Conservation (phyloP, 495 filamentous ascomycete genomes). For the Talaromyces proteolyticus region DNA sequence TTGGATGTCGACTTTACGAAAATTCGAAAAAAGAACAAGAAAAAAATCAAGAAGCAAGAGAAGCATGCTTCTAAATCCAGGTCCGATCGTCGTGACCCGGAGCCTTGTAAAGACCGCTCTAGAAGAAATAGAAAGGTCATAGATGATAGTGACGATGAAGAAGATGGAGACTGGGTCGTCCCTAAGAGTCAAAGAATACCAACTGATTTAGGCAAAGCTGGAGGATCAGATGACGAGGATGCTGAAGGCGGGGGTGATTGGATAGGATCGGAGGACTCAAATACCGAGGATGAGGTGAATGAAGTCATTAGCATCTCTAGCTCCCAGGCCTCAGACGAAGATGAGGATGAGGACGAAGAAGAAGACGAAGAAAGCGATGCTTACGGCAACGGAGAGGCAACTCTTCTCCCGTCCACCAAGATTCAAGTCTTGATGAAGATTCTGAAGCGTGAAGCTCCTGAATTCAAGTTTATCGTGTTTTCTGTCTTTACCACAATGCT, state of each 20-base stretch:
- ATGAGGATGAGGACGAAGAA: slow-evolving; percentile 30
- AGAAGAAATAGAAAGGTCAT: slow-evolving; percentile 48
- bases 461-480: slow-evolving; percentile 96
- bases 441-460: slow-evolving; percentile 66
- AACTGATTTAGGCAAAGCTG: slow-evolving; percentile 64
- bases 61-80: slow-evolving; percentile 16
- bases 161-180: slow-evolving; percentile 71
- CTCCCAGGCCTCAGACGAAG: slow-evolving; percentile 25
- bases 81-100: slow-evolving; percentile 12
- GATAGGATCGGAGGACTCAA: slow-evolving; percentile 59
- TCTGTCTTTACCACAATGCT: slow-evolving; percentile 98
- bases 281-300: slow-evolving; percentile 43
- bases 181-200: slow-evolving; percentile 51
- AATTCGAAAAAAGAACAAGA: slow-evolving; percentile 24
- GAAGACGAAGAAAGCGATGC: slow-evolving; percentile 22
- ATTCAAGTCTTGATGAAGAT: slow-evolving; percentile 78
- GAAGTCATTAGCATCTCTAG: slow-evolving; percentile 21
- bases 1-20: slow-evolving; percentile 36
- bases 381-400: slow-evolving; percentile 36
- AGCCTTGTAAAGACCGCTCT: slow-evolving; percentile 29
- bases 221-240: slow-evolving; percentile 78
- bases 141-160: slow-evolving; percentile 62
- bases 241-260: slow-evolving; percentile 79
- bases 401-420: slow-evolving; percentile 74
- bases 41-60: slow-evolving; percentile 36